These are phyloP conservation scores for Rhododendron griersonianum DNA, from an alignment of 148 eudicot genomes.

Conservation along the genomic window DNA sequence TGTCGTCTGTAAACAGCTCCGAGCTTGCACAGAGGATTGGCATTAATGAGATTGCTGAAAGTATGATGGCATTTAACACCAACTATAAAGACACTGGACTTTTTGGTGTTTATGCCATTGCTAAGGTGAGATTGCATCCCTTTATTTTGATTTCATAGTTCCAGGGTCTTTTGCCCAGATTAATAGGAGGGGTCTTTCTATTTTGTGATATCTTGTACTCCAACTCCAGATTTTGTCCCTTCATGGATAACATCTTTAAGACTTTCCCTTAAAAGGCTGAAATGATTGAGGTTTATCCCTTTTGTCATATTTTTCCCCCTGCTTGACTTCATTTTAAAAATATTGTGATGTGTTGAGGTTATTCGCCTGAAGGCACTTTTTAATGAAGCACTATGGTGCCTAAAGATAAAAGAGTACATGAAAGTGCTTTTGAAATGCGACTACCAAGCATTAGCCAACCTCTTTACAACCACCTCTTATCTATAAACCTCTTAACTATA, in stretches of 20 bases:
- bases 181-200: neutral
- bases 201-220: neutral
- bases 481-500: neutral
- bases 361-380: neutral
- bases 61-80: conserved; percentile 90
- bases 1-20: conserved; percentile 40
- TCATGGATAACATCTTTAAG: neutral
- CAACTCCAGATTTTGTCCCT: neutral
- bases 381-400: neutral
- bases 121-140: conserved; percentile 55
- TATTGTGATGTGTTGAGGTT: neutral
- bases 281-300: neutral
- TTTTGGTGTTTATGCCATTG: conserved; percentile 89
- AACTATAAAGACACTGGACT: conserved; percentile 89
- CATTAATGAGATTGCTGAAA: conserved; percentile 83
- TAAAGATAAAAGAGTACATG: neutral
- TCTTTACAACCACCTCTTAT: neutral
- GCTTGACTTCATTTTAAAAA: neutral
- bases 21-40: conserved; percentile 79
- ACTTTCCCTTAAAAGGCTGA: neutral
- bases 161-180: neutral
- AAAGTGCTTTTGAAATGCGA: neutral
- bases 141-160: neutral
- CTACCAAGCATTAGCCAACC: neutral
- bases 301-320: neutral